Evolutionary conservation across 495 filamentous ascomycete species (phyloP).

Genomic region (Paragyromitra xinjiangensis): DNA sequence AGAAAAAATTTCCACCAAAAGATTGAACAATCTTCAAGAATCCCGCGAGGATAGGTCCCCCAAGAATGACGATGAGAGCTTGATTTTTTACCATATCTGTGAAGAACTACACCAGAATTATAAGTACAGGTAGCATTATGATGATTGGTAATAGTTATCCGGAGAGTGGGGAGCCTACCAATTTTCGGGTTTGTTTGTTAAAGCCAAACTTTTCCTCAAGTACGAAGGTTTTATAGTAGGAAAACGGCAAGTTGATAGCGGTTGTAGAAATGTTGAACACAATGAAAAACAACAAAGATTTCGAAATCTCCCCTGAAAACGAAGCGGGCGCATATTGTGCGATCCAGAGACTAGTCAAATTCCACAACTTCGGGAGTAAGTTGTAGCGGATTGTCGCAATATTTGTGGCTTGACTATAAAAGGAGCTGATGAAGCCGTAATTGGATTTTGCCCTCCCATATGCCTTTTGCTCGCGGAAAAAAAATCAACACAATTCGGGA

Average conservation of each 20-base stretch:
- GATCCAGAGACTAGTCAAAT: conserved; percentile 76
- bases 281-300: conserved; percentile 91
- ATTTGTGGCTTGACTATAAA: conserved; percentile 87
- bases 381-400: conserved; percentile 87
- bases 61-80: conserved; percentile 77
- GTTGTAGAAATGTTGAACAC: conserved; percentile 83
- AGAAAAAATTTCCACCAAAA: conserved; percentile 92
- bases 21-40: conserved; percentile 91
- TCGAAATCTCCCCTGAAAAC: conserved; percentile 91
- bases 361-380: conserved; percentile 89
- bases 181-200: conserved; percentile 92
- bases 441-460: conserved; percentile 95
- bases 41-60: conserved; percentile 84
- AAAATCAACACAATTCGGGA: neutral
- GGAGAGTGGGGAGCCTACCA: conserved; percentile 57
- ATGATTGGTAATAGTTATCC: neutral
- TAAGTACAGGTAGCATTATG: conserved; percentile 6
- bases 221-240: conserved; percentile 92
- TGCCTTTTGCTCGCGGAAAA: conserved; percentile 63
- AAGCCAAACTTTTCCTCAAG: conserved; percentile 97
- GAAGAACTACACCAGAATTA: conserved; percentile 65
- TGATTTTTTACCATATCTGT: conserved; percentile 93
- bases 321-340: conserved; percentile 74
- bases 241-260: conserved; percentile 77
- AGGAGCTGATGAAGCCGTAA: conserved; percentile 77